Evolutionary conservation across 345 rosid genomes (phyloP), one percentile per base, ranked within the genome.

Genomic region (Lepidium africanum): DNA sequence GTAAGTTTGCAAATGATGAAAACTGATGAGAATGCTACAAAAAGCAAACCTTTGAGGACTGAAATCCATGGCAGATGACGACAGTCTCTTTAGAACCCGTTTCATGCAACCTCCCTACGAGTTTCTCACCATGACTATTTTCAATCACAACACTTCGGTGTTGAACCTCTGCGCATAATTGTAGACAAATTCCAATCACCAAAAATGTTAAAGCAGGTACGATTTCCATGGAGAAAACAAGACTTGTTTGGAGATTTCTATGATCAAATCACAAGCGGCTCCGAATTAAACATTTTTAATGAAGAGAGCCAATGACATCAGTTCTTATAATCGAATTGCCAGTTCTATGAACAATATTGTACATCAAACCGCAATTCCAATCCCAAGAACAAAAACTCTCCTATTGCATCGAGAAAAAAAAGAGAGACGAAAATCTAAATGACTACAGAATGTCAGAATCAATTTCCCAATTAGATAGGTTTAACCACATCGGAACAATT

Each of bases 61-160:
- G 90, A 61, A 90, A 83, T 14, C 97, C 97, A 80, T 93, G 98
- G 84, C 94, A 93, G 38, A 93, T 71, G 41, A 93, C 78, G 17
- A 90, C 92, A 66, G 85, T 81, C 70, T 87, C 86, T 53, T 70
- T 81, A 4, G 94, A 93, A 59, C 88, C 86, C 0, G 98, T 88
- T 50, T 90, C 91, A 32, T 83, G 96, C 32, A 90, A 81, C 45
- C 85, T 69, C 48, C 98, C 96, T 1, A 86, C 83, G 7, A 93
- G 96, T 63, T 84, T 93, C 72, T 93, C 87, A 2, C 94, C 91
- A 42, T 83, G 82, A 43, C 38, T 47, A 76, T 90, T 90, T 78
- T 57, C 73, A 48, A 93, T 64, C 10, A 82, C 70, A 42, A 93
- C 59, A 72, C 78, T 84, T 67, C 21, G 60, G 11, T 53, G 76